Percentiles rank a stretch among this genome's conserved stretches.
Evolutionary conservation across 352 stramenopile genomes (phyloP).

Genomic region (Phytophthora agathidicida): DNA sequence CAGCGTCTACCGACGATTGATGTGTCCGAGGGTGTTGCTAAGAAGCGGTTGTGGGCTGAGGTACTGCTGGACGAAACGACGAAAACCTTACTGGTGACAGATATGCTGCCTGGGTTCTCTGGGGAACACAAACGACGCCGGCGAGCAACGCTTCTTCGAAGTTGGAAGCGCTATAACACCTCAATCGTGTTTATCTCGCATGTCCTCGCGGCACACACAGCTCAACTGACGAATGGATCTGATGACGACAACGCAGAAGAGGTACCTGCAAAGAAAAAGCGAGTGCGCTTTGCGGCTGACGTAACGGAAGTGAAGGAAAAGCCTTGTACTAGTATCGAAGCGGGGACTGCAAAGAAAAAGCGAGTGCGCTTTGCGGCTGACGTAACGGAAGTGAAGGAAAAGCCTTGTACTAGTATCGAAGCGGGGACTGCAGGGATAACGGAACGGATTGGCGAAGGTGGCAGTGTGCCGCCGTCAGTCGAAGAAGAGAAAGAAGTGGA

Average conservation of each 20-base stretch:
- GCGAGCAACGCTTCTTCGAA: conserved; percentile 69
- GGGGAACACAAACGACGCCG: conserved; percentile 72
- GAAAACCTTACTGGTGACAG: conserved; percentile 81
- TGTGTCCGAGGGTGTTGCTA: conserved; percentile 62
- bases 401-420: conserved; percentile 4
- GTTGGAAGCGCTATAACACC: conserved; percentile 82
- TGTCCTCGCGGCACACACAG: conserved; percentile 37
- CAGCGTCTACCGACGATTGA: conserved; percentile 84
- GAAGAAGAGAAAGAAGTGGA: conserved; percentile 33
- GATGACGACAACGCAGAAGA: conserved; percentile 26
- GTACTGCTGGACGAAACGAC: conserved; percentile 80
- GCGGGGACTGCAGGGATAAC: neutral
- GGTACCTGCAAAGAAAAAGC: conserved; percentile 53
- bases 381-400: conserved; percentile 22
- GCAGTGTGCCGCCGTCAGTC: neutral
- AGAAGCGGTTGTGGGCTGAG: conserved; percentile 78
- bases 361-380: conserved; percentile 64
- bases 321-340: conserved; percentile 1
- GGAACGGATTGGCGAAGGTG: conserved; percentile 3
- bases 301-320: conserved; percentile 25
- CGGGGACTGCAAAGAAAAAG: conserved; percentile 53
- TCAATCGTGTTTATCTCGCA: conserved; percentile 73
- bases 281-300: conserved; percentile 62
- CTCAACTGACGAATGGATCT: conserved; percentile 13
- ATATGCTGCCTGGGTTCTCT: conserved; percentile 79